Evolutionary conservation across 306 rosid species (phyloP).

Genomic region (Aeschynomene evenia): DNA sequence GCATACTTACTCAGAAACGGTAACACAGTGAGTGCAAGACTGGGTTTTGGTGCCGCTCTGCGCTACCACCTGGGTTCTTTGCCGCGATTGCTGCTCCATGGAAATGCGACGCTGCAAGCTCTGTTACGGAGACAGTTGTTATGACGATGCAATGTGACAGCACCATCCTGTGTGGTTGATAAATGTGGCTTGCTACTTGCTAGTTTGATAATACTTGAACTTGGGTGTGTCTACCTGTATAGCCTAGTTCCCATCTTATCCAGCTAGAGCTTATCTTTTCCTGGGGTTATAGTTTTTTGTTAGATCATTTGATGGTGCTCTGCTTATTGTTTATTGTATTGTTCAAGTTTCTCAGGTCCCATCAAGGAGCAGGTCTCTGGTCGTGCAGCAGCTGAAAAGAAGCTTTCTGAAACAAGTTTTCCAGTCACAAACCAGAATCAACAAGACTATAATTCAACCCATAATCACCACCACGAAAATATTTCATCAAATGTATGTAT

Average conservation of each 20-base stretch:
- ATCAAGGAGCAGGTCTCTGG: constrained; percentile 74
- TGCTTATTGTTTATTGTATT: constrained; percentile 89
- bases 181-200: neutral
- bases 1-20: too few species aligned
- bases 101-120: too few species aligned
- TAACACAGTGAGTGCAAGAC: too few species aligned
- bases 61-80: too few species aligned
- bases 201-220: constrained; percentile 23
- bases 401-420: constrained; percentile 48
- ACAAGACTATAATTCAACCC: constrained; percentile 50
- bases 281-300: constrained; percentile 25
- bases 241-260: neutral
- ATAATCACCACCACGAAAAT: constrained; percentile 45
- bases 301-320: constrained; percentile 44
- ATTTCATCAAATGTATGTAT: constrained; percentile 56
- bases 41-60: too few species aligned
- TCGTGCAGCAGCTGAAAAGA: constrained; percentile 63
- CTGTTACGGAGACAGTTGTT: too few species aligned
- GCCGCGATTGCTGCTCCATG: too few species aligned
- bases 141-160: too few species aligned
- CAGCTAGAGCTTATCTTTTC: constrained; percentile 3
- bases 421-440: constrained; percentile 50
- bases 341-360: constrained; percentile 99
- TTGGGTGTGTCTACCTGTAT: constrained; percentile 18
- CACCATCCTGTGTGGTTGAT: neutral